Base-by-base conservation (phyloP, 192 early-diverging fungal genomes). In the Podochytrium sp. region DNA sequence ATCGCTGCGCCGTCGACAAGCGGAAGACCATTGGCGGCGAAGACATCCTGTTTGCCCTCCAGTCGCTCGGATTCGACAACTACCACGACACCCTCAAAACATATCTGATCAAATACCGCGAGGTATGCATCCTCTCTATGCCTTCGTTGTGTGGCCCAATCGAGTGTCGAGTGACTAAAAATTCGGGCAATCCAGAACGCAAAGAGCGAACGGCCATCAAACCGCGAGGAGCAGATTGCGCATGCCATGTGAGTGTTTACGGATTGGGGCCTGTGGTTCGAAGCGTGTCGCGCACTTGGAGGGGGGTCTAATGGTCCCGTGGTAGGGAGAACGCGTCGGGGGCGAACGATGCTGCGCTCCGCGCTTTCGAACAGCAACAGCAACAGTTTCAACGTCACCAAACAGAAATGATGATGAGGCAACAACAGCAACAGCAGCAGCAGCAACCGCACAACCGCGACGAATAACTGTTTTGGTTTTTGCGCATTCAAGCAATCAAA, bases 21-120 rank as follows among this genome's bases (percentile, higher is more conserved):
- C 86, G 97, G 67, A 99, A 99, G 78, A 98, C 96, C 1, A 94
- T 99, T 77, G 98, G 94, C 74, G 96, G 96, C 25, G 97, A 99
- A 72, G 97, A 99, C 79, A 95, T 99, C 51, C 78, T 99, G 42
- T 97, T 95, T 94, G 96, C 97, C 2, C 92, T 99, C 92, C 91
- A 97, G 75, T 94, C 93, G 23, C 89, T 99, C 68, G 97, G 96
- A 3, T 99, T 99, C 81, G 97, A 99, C 67, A 96, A 93, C 84
- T 99, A 99, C 83, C 87, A 86, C 14, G 95, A 95, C 56, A 90
- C 89, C 18, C 81, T 98, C 70, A 96, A 95, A 80, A 82, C 93
- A 32, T 98, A 97, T 76, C 82, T 99, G 38, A 65, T 83, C 51
- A 95, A 95, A 77, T 97, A 97, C 79, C 84, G 95, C 29, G 94